A percentile compares a stretch with the other conserved stretches of the same genome.
Evolutionary conservation across 1,284 basidiomycete genomes (phyloP).

Genomic region (Ganoderma boninense): DNA sequence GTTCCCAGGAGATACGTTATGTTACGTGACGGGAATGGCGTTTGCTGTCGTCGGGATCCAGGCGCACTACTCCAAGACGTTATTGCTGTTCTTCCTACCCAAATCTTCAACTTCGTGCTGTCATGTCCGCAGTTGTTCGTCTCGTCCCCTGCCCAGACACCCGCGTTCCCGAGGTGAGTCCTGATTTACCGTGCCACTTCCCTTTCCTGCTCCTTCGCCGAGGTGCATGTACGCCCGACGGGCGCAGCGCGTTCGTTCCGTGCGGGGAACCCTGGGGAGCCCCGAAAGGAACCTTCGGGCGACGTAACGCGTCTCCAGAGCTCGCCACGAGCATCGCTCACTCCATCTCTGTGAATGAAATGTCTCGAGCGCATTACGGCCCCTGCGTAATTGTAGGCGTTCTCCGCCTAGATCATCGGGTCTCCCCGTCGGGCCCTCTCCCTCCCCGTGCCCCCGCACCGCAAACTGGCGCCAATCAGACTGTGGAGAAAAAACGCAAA

Average conservation of each 20-base stretch:
- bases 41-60: conserved; percentile 96
- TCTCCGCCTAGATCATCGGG: background rate
- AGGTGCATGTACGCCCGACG: background rate
- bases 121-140: conserved; percentile 95
- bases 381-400: conserved; percentile 7
- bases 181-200: conserved; percentile 6
- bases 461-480: background rate
- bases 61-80: conserved; percentile 97
- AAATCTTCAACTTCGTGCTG: conserved; percentile 97
- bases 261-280: background rate
- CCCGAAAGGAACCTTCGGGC: background rate
- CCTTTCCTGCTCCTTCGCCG: background rate
- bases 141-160: conserved; percentile 94
- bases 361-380: background rate
- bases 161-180: conserved; percentile 87
- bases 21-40: conserved; percentile 98
- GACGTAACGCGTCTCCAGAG: background rate
- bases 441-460: background rate
- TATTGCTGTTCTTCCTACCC: conserved; percentile 98
- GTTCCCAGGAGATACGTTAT: conserved; percentile 97
- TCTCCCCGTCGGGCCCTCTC: too few relatives aligned
- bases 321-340: background rate
- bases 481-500: background rate
- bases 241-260: background rate
- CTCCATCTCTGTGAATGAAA: background rate